Conservation (phyloP, 208 protist genomes). For the Crithidia sp. region DNA sequence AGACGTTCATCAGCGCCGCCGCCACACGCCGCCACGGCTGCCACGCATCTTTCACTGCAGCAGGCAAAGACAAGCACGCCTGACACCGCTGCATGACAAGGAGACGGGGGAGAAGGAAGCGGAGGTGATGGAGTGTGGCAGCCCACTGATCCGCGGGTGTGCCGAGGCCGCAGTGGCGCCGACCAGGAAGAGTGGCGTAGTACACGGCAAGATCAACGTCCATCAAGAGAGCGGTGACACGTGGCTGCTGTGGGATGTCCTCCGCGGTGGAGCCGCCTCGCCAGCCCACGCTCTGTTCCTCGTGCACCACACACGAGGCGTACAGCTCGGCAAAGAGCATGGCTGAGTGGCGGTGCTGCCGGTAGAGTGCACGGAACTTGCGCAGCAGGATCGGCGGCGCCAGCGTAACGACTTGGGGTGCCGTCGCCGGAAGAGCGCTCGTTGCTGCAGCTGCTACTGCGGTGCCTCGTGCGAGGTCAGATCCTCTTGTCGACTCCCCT, state of each 20-base stretch:
- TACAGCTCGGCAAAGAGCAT: constrained; percentile 40
- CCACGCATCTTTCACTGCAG: neutral
- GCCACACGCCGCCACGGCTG: constrained; percentile 30
- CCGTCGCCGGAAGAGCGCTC: neutral
- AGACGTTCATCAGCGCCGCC: constrained; percentile 66
- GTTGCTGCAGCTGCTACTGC: neutral
- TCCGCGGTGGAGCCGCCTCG: neutral
- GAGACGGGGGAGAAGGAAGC: constrained; percentile 35
- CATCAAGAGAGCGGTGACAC: constrained; percentile 45
- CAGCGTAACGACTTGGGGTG: constrained; percentile 24
- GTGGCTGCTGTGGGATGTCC: neutral
- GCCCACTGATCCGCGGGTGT: constrained; percentile 46
- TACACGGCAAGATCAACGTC: constrained; percentile 60
- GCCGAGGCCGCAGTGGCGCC: constrained; percentile 41
- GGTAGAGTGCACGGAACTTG: constrained; percentile 38
- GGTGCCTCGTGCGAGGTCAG: too few relatives aligned
- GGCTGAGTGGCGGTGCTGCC: constrained; percentile 27
- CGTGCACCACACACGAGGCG: constrained; percentile 28
- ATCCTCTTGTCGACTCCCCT: neutral
- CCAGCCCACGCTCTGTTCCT: constrained; percentile 19
- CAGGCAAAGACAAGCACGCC: too few relatives aligned
- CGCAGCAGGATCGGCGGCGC: constrained; percentile 47
- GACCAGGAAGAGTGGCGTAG: constrained; percentile 56
- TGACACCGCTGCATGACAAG: constrained; percentile 22
- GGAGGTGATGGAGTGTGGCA: constrained; percentile 38